Percentiles rank a stretch among this genome's conserved stretches.
Conservation (phyloP, 805 yeast species). For the Suhomyces vadensis region DNA sequence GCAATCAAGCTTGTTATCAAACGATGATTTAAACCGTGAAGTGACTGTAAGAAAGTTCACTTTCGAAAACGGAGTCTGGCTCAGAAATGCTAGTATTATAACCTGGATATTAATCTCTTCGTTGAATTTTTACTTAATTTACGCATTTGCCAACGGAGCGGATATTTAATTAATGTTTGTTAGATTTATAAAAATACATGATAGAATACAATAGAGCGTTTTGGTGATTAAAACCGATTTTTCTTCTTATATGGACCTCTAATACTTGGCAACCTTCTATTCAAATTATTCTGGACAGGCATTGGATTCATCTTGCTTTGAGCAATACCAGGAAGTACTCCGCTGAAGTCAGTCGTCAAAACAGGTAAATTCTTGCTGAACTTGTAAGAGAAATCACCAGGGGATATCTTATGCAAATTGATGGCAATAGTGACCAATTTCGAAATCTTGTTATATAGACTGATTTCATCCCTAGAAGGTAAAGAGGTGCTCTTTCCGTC, state of each 20-base stretch:
- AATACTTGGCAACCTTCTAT: slow-evolving; percentile 36
- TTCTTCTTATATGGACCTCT: slow-evolving; percentile 42
- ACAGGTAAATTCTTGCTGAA: slow-evolving; percentile 59
- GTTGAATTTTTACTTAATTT: slow-evolving; percentile 41
- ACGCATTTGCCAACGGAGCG: slow-evolving; percentile 43
- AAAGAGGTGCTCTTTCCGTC: slow-evolving; percentile 24
- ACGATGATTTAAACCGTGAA: slow-evolving; percentile 13
- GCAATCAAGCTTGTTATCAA: slow-evolving; percentile 15
- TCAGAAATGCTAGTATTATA: slow-evolving; percentile 32
- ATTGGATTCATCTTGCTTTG: slow-evolving; percentile 16
- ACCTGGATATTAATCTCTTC: slow-evolving; percentile 44
- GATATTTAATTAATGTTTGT: slow-evolving; percentile 27
- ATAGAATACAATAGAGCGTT: slow-evolving; percentile 1
- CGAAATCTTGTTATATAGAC: slow-evolving; percentile 30
- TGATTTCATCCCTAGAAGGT: slow-evolving; percentile 29
- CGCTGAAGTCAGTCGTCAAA: slow-evolving; percentile 69
- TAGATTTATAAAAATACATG: slow-evolving; percentile 2
- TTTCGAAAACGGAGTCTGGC: slow-evolving; percentile 40
- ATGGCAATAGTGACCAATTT: slow-evolving; percentile 36
- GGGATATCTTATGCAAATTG: slow-evolving; percentile 26
- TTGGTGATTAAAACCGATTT: slow-evolving; percentile 14
- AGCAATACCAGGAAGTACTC: slow-evolving; percentile 70
- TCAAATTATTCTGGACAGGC: slow-evolving; percentile 3
- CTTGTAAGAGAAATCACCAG: slow-evolving; percentile 26
- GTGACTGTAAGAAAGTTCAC: slow-evolving; percentile 22